phyloP scores from a whole-genome alignment of 352 stramenopile genomes.

The Thalassiosira hispida region DNA sequence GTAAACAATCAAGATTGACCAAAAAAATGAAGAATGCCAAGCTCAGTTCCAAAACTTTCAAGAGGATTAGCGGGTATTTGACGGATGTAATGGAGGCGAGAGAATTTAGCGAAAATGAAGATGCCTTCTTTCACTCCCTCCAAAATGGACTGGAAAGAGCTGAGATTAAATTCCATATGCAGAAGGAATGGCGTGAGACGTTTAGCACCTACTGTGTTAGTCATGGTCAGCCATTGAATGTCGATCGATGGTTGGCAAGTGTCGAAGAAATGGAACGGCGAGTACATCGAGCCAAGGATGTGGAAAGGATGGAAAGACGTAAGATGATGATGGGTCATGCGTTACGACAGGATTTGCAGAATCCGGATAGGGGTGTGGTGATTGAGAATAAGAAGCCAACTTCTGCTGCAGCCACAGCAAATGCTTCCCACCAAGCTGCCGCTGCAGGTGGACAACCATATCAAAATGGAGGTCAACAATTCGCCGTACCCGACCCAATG shows the following conservation, averaged over 20 bases:
- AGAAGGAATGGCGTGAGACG: constrained; percentile 78
- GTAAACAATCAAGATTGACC: constrained; percentile 77
- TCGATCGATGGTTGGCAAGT: constrained; percentile 72
- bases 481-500: constrained; percentile 19
- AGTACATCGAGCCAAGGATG: constrained; percentile 65
- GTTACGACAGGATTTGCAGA: constrained; percentile 62
- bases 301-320: constrained; percentile 62
- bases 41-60: constrained; percentile 68
- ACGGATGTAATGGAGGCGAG: constrained; percentile 50
- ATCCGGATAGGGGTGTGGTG: constrained; percentile 71
- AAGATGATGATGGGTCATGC: constrained; percentile 81
- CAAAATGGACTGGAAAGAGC: constrained; percentile 66
- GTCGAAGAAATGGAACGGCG: constrained; percentile 80
- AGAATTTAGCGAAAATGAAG: constrained; percentile 70
- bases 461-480: neutral
- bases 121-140: constrained; percentile 72
- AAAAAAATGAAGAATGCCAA: constrained; percentile 87
- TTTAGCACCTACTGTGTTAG: constrained; percentile 76
- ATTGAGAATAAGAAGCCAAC: constrained; percentile 57
- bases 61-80: constrained; percentile 52
- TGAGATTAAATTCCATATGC: constrained; percentile 83
- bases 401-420: neutral
- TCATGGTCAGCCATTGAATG: constrained; percentile 74
- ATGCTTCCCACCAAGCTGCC: neutral
- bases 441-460: neutral